These are phyloP conservation scores for Terana coerulea DNA, from an alignment of 768 basidiomycete species.

Conservation along the genomic window DNA sequence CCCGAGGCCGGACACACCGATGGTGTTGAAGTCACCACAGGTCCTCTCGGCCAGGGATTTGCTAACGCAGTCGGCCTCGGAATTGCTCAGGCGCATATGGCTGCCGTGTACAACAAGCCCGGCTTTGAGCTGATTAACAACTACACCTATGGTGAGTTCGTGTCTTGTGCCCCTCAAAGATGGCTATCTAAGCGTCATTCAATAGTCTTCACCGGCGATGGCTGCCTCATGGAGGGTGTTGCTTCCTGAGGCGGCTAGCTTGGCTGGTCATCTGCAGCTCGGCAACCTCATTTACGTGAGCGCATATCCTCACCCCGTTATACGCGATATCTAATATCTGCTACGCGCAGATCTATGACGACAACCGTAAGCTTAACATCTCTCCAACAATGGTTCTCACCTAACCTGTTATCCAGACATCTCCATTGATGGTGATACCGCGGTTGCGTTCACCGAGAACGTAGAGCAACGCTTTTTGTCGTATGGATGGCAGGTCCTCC, in stretches of 20 bases:
- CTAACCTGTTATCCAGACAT: constrained; percentile 56
- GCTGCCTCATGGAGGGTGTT: constrained; percentile 97
- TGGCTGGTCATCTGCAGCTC: constrained; percentile 91
- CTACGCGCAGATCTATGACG: constrained; percentile 74
- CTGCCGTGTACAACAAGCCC: constrained; percentile 86
- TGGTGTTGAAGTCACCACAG: constrained; percentile 90
- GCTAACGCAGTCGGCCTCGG: constrained; percentile 92
- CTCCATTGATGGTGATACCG: constrained; percentile 93
- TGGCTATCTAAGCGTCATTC: background rate
- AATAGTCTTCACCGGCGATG: constrained; percentile 87
- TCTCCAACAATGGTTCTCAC: background rate
- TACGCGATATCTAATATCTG: constrained; percentile 12
- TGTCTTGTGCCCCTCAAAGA: background rate
- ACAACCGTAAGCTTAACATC: constrained; percentile 73
- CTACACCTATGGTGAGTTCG: constrained; percentile 72
- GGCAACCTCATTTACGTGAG: constrained; percentile 89
- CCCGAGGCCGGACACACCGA: constrained; percentile 75
- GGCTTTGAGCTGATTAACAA: constrained; percentile 80
- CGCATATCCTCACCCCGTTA: constrained; percentile 21
- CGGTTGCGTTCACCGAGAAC: constrained; percentile 91
- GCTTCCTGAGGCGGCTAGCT: constrained; percentile 87
- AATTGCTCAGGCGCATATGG: constrained; percentile 89
- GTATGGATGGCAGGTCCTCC: constrained; percentile 93
- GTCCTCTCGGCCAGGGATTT: constrained; percentile 94
- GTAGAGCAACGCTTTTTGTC: constrained; percentile 84